A percentile compares a stretch with the other conserved stretches of the same genome.
Conservation (phyloP, 192 early-diverging fungal species). For the Backusella macrospora region DNA sequence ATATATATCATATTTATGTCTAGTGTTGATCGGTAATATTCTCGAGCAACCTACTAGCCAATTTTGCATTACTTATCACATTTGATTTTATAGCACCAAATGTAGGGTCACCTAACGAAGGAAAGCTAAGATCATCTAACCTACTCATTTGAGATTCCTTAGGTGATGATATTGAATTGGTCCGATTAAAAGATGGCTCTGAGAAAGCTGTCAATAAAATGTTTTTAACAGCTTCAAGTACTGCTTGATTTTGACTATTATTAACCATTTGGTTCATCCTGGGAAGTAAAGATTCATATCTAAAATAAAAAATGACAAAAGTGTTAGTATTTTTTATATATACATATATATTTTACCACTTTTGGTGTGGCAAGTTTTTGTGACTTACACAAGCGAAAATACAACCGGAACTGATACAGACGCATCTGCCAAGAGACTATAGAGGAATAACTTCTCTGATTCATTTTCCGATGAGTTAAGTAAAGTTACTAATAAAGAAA, state of each 20-base stretch:
- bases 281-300: slow-evolving; percentile 66
- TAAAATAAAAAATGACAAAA: slow-evolving; percentile 28
- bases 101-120: slow-evolving; percentile 26
- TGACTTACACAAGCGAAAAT: slow-evolving; percentile 68
- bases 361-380: background rate
- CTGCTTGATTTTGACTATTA: slow-evolving; percentile 52
- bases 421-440: slow-evolving; percentile 74
- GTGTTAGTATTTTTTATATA: background rate
- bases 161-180: background rate
- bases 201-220: slow-evolving; percentile 33
- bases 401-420: slow-evolving; percentile 64
- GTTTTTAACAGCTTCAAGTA: slow-evolving; percentile 33
- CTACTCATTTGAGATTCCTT: slow-evolving; percentile 44
- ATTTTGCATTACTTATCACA: slow-evolving; percentile 19
- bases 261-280: slow-evolving; percentile 69
- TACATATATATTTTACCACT: background rate
- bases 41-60: slow-evolving; percentile 24
- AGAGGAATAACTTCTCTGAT: slow-evolving; percentile 68
- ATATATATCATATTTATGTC: background rate
- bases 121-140: slow-evolving; percentile 48
- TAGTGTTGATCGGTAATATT: slow-evolving; percentile 30
- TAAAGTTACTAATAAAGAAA: slow-evolving; percentile 67
- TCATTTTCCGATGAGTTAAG: slow-evolving; percentile 71
- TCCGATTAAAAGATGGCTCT: slow-evolving; percentile 32
- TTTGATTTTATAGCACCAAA: slow-evolving; percentile 34